phyloP scores from a whole-genome alignment of 495 filamentous ascomycete genomes.

The Podospora fimiseda region DNA sequence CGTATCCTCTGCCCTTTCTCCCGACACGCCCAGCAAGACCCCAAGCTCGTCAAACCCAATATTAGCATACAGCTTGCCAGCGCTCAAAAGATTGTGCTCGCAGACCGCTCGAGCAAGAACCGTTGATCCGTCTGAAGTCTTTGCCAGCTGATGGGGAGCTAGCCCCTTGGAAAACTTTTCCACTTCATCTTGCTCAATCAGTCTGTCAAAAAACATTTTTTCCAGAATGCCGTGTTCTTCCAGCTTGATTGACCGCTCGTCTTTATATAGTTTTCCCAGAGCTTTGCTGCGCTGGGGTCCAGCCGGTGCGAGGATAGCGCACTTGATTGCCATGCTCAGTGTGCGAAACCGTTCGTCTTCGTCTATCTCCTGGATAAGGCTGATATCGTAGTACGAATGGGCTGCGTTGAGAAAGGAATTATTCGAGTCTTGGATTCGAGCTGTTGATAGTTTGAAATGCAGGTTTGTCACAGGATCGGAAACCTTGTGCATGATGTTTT shows the following conservation, averaged over 20 bases:
- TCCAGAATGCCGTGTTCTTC: slow-evolving; percentile 85
- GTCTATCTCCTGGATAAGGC: slow-evolving; percentile 64
- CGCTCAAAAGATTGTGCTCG: slow-evolving; percentile 89
- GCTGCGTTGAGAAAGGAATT: slow-evolving; percentile 87
- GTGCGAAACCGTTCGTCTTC: slow-evolving; percentile 79
- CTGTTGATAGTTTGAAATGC: slow-evolving; percentile 84
- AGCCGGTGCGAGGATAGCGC: slow-evolving; percentile 89
- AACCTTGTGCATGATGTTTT: slow-evolving; percentile 79
- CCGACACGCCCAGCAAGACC: slow-evolving; percentile 66
- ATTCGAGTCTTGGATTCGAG: slow-evolving; percentile 85
- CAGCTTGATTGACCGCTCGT: slow-evolving; percentile 71
- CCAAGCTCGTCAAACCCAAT: slow-evolving; percentile 77
- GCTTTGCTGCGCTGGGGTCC: slow-evolving; percentile 76
- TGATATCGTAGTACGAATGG: slow-evolving; percentile 79
- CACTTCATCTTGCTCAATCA: slow-evolving; percentile 75
- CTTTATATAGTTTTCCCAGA: slow-evolving; percentile 83
- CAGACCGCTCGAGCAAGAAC: slow-evolving; percentile 92
- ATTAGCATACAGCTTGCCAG: slow-evolving; percentile 81
- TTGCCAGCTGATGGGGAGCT: slow-evolving; percentile 80
- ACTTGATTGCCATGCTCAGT: slow-evolving; percentile 81
- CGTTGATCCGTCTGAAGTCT: slow-evolving; percentile 80
- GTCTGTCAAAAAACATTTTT: slow-evolving; percentile 93
- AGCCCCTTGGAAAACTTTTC: slow-evolving; percentile 75
- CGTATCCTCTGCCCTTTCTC: slow-evolving; percentile 80
- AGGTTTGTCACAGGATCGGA: slow-evolving; percentile 63